phyloP scores from a whole-genome alignment of 345 rosid genomes.

The Euphorbia pulcherrima region DNA sequence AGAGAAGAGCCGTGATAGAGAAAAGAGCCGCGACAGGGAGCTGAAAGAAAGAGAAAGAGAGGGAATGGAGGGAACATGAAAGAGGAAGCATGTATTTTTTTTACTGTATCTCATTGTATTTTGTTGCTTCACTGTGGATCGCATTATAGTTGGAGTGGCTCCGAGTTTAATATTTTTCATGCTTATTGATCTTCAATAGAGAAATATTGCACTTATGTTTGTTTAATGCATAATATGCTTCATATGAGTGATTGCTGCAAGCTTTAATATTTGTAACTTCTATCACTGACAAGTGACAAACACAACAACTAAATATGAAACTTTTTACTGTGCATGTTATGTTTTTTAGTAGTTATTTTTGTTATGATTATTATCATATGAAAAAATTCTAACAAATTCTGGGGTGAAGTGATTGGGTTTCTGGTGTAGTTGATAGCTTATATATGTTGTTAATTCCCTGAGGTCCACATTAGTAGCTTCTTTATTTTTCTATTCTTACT shows the following conservation, averaged over 20 bases:
- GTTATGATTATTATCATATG: too few species aligned
- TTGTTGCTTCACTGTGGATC: not conserved
- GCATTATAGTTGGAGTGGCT: not conserved
- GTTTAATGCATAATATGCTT: not conserved
- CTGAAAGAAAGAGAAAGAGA: conserved; percentile 59
- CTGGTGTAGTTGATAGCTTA: too few species aligned
- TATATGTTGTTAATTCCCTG: too few species aligned
- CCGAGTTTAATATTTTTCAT: not conserved
- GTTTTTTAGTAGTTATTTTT: too few species aligned
- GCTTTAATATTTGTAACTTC: not conserved
- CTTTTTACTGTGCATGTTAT: not conserved
- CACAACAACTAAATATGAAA: not conserved
- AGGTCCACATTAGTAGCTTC: too few species aligned
- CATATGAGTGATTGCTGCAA: not conserved
- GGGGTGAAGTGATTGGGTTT: too few species aligned
- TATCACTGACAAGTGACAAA: not conserved
- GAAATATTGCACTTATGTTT: not conserved
- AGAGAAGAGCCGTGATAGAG: conserved; percentile 56
- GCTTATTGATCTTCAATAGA: not conserved
- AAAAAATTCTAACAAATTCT: too few species aligned
- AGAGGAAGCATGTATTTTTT: conserved; percentile 68
- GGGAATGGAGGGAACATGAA: conserved; percentile 55
- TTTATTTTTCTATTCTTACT: too few species aligned
- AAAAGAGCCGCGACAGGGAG: conserved; percentile 45
- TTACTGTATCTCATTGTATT: not conserved